A percentile compares a stretch with the other conserved stretches of the same genome.
phyloP scores from a whole-genome alignment of 176 grass and related monocot species.

The Poa annua region DNA sequence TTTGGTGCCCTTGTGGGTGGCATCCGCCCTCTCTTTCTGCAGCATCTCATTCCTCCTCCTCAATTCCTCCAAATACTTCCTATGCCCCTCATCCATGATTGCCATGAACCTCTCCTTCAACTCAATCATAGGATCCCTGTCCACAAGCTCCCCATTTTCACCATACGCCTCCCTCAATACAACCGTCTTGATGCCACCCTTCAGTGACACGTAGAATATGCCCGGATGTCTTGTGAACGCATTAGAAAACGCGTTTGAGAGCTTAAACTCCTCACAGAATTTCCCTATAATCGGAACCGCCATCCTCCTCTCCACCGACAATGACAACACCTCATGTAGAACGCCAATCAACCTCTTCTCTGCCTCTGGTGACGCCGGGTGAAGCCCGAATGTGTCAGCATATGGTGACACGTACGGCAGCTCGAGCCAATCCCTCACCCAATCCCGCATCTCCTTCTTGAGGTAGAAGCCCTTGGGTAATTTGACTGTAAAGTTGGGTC shows the following conservation, averaged over 20 bases:
- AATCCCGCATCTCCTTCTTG: conserved; percentile 88
- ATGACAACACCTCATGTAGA: conserved; percentile 77
- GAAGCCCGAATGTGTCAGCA: conserved; percentile 45
- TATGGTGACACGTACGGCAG: conserved; percentile 79
- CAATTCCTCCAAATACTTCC: conserved; percentile 59
- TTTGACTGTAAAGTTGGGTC: conserved; percentile 73
- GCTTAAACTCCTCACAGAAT: conserved; percentile 67
- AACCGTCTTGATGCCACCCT: conserved; percentile 85
- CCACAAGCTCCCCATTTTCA: conserved; percentile 61
- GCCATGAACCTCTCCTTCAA: conserved; percentile 71
- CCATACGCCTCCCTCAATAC: conserved; percentile 86
- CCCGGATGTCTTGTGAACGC: conserved; percentile 80
- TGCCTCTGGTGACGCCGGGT: conserved; percentile 52
- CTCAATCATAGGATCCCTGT: conserved; percentile 78
- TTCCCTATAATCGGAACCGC: conserved; percentile 75
- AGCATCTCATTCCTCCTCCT: conserved; percentile 58
- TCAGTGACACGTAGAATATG: conserved; percentile 87
- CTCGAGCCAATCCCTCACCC: conserved; percentile 93
- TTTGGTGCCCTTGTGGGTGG: conserved; percentile 16
- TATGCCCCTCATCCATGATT: conserved; percentile 82
- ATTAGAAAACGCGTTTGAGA: conserved; percentile 77
- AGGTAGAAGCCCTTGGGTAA: conserved; percentile 78
- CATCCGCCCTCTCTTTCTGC: conserved; percentile 48
- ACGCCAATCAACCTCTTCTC: conserved; percentile 85
- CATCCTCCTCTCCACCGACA: conserved; percentile 66